These are phyloP conservation scores for Mycena filopes DNA, from an alignment of 768 basidiomycete species.

Conservation along the genomic window DNA sequence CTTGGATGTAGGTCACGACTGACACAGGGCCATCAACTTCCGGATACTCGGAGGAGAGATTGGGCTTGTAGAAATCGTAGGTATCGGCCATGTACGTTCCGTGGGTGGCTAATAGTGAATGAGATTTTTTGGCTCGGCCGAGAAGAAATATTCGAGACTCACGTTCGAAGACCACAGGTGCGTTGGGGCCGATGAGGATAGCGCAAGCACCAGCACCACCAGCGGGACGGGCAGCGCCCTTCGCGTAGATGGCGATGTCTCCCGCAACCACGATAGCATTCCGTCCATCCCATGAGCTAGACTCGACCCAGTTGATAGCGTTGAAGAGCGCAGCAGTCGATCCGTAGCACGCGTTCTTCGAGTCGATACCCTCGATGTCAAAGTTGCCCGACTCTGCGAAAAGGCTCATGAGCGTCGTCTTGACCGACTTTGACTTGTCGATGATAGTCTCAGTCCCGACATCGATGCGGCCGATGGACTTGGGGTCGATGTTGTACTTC, in stretches of 20 bases:
- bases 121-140: not conserved
- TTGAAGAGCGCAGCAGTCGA: slow-evolving; percentile 99
- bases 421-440: slow-evolving; percentile 99
- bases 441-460: slow-evolving; percentile 99
- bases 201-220: slow-evolving; percentile 98
- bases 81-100: slow-evolving; percentile 98
- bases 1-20: slow-evolving; percentile 93
- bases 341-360: slow-evolving; percentile 99
- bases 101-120: slow-evolving; percentile 76
- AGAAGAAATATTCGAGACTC: slow-evolving; percentile 48
- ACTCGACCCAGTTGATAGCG: slow-evolving; percentile 98
- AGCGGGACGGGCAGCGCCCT: slow-evolving; percentile 93
- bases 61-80: slow-evolving; percentile 99
- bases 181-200: slow-evolving; percentile 95
- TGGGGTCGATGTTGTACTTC: slow-evolving; percentile 96
- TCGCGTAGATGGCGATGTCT: slow-evolving; percentile 98
- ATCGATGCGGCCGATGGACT: slow-evolving; percentile 96
- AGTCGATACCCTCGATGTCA: slow-evolving; percentile 99
- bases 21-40: slow-evolving; percentile 98
- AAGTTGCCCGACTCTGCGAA: slow-evolving; percentile 93
- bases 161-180: slow-evolving; percentile 96
- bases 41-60: slow-evolving; percentile 94
- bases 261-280: slow-evolving; percentile 97
- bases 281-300: slow-evolving; percentile 95
- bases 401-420: slow-evolving; percentile 98